Percentiles rank a stretch among this genome's conserved stretches.
Evolutionary conservation across 305 asterid species (phyloP).

Genomic region (Fraxinus paxiana): DNA sequence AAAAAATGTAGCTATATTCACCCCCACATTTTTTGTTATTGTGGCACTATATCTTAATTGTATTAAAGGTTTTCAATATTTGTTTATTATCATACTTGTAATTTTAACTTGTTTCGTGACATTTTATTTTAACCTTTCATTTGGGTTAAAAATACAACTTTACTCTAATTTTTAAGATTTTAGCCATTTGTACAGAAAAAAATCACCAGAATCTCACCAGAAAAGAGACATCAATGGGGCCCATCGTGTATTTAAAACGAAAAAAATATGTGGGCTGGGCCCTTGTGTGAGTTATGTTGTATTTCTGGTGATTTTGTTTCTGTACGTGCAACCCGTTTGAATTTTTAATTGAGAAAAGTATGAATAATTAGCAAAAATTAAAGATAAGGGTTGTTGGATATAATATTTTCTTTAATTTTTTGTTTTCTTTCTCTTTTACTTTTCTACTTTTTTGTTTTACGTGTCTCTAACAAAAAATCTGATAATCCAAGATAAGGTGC

Average conservation of each 20-base stretch:
- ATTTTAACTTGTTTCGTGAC: too few relatives aligned
- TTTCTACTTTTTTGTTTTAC: background rate
- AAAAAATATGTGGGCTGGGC: too few relatives aligned
- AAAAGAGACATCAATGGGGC: too few relatives aligned
- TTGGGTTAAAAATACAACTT: too few relatives aligned
- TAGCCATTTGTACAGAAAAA: too few relatives aligned
- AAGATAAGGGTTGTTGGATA: background rate
- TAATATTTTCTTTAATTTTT: background rate
- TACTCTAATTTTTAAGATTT: too few relatives aligned
- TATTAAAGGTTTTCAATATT: background rate
- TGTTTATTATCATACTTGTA: background rate
- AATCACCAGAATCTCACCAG: too few relatives aligned
- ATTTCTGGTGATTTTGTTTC: too few relatives aligned
- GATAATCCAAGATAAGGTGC: background rate
- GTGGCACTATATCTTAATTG: background rate
- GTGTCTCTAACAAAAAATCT: background rate
- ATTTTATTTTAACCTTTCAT: background rate
- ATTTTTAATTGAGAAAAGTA: background rate
- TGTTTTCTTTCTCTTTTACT: background rate
- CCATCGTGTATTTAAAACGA: too few relatives aligned
- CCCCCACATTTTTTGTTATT: background rate
- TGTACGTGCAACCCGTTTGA: too few relatives aligned
- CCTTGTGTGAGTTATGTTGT: too few relatives aligned
- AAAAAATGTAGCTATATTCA: background rate
- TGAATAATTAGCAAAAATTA: too few relatives aligned